These are phyloP conservation scores for Apiospora saccharicola DNA, from an alignment of 2,329 filamentous ascomycete species.

Conservation along the genomic window DNA sequence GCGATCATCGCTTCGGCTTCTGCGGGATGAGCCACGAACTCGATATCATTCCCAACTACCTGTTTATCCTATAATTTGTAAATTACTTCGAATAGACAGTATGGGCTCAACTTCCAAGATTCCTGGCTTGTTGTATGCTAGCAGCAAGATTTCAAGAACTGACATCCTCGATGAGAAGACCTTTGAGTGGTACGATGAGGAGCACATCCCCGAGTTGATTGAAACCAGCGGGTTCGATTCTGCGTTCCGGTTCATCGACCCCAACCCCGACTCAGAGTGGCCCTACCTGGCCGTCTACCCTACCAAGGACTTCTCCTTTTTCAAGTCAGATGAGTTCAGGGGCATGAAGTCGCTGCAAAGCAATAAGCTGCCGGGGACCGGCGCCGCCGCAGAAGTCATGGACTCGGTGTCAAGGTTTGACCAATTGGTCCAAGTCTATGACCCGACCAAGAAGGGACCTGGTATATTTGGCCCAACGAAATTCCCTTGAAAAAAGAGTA, in stretches of 20 bases:
- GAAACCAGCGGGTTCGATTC: constrained; percentile 42
- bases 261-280: constrained; percentile 37
- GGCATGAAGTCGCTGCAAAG: constrained; percentile 42
- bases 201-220: constrained; percentile 48
- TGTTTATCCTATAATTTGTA: not conserved
- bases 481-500: not conserved
- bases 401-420: constrained; percentile 35
- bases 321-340: constrained; percentile 43
- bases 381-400: constrained; percentile 35
- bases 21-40: not conserved
- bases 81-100: not conserved
- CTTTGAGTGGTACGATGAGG: constrained; percentile 48
- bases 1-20: not conserved
- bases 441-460: constrained; percentile 34
- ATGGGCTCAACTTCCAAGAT: not conserved
- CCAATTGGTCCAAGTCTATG: constrained; percentile 34
- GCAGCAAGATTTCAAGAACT: not conserved
- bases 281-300: constrained; percentile 48
- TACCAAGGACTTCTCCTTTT: constrained; percentile 45
- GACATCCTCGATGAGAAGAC: constrained; percentile 41
- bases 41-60: not conserved
- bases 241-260: constrained; percentile 43
- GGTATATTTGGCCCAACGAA: constrained; percentile 26
- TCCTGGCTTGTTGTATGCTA: constrained; percentile 12
- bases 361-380: constrained; percentile 35